These are phyloP conservation scores for Cladorrhinum sp. DNA, from an alignment of 2,329 filamentous ascomycete genomes.

Conservation along the genomic window DNA sequence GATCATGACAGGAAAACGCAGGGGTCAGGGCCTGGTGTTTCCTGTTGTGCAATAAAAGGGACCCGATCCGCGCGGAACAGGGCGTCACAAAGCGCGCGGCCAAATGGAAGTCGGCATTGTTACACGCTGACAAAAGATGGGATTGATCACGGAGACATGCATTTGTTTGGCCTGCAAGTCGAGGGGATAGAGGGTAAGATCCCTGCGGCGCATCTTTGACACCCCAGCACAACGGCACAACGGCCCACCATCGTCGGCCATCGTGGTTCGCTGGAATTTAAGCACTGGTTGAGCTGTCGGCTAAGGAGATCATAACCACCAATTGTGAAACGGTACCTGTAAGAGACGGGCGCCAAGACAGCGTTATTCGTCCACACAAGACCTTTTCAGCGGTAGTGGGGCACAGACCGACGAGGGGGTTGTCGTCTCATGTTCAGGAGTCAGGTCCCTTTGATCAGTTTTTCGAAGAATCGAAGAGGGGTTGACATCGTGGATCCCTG, in stretches of 20 bases:
- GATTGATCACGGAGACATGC: not conserved
- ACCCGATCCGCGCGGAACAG: conserved; percentile 1
- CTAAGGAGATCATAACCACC: conserved; percentile 12
- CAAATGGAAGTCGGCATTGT: not conserved
- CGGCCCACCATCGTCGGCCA: conserved; percentile 1
- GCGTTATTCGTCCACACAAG: conserved; percentile 4
- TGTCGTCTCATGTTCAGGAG: conserved; percentile 17
- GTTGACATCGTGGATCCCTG: not conserved
- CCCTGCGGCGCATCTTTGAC: conserved; percentile 20
- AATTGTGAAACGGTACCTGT: conserved; percentile 30
- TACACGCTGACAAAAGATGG: conserved; percentile 8
- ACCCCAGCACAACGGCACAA: conserved; percentile 4
- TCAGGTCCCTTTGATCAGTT: not conserved
- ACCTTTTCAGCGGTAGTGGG: not conserved
- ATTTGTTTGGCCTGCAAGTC: conserved; percentile 10
- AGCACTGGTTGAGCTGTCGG: conserved; percentile 7
- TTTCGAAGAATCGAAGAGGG: not conserved
- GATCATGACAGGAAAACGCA: conserved; percentile 2
- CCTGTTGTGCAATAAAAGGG: conserved; percentile 2
- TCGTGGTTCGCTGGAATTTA: conserved; percentile 1
- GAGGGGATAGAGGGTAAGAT: conserved; percentile 1
- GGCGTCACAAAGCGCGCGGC: not conserved
- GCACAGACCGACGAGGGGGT: conserved; percentile 11
- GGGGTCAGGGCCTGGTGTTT: conserved; percentile 2
- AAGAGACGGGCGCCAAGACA: conserved; percentile 25